Evolutionary conservation across 176 grass and related monocot genomes (phyloP).

Genomic region (Triticum monococcum): DNA sequence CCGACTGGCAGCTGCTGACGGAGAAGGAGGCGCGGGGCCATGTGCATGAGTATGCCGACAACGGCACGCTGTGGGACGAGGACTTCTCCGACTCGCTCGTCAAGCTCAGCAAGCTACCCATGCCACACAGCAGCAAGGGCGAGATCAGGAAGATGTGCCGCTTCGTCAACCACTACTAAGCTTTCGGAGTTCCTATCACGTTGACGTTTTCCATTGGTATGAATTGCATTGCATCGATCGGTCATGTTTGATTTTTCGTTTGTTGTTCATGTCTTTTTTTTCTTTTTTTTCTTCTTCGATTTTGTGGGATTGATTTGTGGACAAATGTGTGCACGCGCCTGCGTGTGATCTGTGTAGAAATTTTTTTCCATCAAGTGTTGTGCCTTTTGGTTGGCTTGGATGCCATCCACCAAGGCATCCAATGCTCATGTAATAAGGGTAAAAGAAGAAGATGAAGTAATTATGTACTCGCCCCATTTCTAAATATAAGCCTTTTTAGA

Average conservation of each 20-base stretch:
- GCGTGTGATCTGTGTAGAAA: neutral
- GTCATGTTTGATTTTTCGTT: neutral
- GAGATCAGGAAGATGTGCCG: conserved; percentile 55
- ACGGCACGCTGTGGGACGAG: conserved; percentile 38
- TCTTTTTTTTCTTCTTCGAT: neutral
- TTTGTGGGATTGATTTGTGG: neutral
- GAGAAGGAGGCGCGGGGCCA: conserved; percentile 39
- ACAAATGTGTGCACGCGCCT: neutral
- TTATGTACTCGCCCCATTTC: too few species aligned
- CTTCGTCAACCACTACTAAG: conserved; percentile 28
- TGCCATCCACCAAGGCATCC: neutral
- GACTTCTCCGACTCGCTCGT: conserved; percentile 57
- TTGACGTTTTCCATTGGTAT: neutral
- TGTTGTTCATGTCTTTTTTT: neutral
- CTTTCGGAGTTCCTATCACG: too few species aligned
- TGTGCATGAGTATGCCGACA: conserved; percentile 44
- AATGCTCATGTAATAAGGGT: neutral
- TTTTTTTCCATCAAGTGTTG: neutral
- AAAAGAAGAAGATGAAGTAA: neutral
- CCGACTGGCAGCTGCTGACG: conserved; percentile 51
- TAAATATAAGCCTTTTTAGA: too few species aligned
- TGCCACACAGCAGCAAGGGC: conserved; percentile 32
- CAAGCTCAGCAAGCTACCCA: conserved; percentile 63
- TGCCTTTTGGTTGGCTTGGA: neutral
- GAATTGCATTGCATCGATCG: neutral